These are phyloP conservation scores for Collybia mongolica DNA, from an alignment of 768 basidiomycete species.

Conservation along the genomic window DNA sequence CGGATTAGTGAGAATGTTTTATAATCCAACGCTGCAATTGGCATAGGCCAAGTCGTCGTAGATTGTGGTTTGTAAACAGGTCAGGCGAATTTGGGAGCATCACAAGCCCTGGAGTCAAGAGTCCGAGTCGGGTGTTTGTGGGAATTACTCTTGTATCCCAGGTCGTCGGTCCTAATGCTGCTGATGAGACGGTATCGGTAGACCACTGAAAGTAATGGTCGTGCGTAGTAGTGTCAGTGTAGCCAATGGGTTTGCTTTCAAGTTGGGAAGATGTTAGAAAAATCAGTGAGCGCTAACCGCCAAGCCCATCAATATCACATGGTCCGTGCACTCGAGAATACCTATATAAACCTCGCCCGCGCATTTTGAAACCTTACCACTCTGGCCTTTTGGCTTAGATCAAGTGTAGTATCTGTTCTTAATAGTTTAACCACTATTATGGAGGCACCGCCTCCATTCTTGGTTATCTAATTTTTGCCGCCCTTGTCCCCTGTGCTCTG, in stretches of 20 bases:
- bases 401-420: conserved; percentile 98
- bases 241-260: neutral
- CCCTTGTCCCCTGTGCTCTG: conserved; percentile 49
- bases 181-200: too few relatives aligned
- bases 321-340: conserved; percentile 10
- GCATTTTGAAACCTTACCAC: conserved; percentile 54
- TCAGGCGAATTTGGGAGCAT: too few relatives aligned
- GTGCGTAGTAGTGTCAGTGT: too few relatives aligned
- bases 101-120: too few relatives aligned
- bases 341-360: conserved; percentile 6
- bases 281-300: neutral
- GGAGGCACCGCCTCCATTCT: conserved; percentile 50
- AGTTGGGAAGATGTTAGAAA: neutral
- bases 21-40: too few relatives aligned
- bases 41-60: too few relatives aligned
- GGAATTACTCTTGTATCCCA: too few relatives aligned
- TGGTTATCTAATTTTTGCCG: conserved; percentile 61
- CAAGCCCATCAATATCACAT: neutral
- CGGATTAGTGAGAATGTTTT: too few relatives aligned
- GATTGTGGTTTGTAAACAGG: too few relatives aligned
- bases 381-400: conserved; percentile 97
- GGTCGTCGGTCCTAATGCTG: too few relatives aligned
- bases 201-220: neutral
- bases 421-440: conserved; percentile 74
- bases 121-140: too few relatives aligned